phyloP scores from a whole-genome alignment of 345 rosid species.

The Reutealis trisperma region DNA sequence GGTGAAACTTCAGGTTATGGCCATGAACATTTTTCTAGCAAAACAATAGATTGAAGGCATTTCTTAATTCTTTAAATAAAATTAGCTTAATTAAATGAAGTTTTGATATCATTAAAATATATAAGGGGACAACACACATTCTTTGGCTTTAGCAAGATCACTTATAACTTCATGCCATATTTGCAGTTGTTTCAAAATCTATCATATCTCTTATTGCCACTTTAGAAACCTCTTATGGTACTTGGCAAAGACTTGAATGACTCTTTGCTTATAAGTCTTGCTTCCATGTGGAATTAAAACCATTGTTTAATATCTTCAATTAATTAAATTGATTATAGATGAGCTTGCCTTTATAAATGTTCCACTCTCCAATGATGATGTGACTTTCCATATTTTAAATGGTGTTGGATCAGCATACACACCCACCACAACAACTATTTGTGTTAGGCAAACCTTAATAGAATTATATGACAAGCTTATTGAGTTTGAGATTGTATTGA shows the following conservation, averaged over 20 bases:
- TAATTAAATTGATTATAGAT: not conserved
- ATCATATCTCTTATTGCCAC: not conserved
- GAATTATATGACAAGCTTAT: not conserved
- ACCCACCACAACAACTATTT: not conserved
- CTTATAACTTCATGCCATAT: not conserved
- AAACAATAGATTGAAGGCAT: too few relatives aligned
- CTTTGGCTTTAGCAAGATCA: not conserved
- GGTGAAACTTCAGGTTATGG: too few relatives aligned
- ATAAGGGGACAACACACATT: too few relatives aligned
- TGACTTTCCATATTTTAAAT: not conserved
- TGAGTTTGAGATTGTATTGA: not conserved
- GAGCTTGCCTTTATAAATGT: not conserved
- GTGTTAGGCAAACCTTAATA: not conserved
- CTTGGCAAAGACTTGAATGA: not conserved
- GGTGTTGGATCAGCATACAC: not conserved
- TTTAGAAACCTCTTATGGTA: not conserved
- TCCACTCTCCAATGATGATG: not conserved
- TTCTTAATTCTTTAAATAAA: too few relatives aligned
- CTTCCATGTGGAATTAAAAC: not conserved
- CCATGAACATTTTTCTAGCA: too few relatives aligned
- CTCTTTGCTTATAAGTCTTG: not conserved
- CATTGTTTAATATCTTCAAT: not conserved
- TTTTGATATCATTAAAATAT: too few relatives aligned
- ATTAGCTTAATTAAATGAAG: too few relatives aligned
- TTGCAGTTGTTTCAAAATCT: not conserved